Conservation (phyloP, 1,139 yeast genomes). For the Sporopachydermia cereana region DNA sequence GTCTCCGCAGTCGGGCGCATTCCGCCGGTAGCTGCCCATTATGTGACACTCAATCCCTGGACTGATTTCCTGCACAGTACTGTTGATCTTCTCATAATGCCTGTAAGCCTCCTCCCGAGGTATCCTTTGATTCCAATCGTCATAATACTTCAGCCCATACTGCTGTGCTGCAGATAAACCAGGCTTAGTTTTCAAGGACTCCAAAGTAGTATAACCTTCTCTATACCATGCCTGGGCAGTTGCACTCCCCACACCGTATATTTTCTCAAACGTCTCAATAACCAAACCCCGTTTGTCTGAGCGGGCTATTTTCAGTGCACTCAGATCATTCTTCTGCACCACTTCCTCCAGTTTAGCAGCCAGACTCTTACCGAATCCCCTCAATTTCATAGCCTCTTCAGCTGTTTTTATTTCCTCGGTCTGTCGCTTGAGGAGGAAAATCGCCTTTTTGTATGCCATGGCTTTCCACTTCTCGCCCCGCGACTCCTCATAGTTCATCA, state of each 20-base stretch:
- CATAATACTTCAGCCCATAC: conserved; percentile 37
- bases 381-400: conserved; percentile 30
- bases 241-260: conserved; percentile 43
- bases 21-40: conserved; percentile 51
- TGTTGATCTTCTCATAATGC: conserved; percentile 30
- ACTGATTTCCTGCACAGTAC: conserved; percentile 27
- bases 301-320: conserved; percentile 25
- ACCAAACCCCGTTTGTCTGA: conserved; percentile 20
- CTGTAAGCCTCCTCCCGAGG: conserved; percentile 35
- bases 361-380: conserved; percentile 35
- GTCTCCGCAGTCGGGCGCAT: conserved; percentile 39
- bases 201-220: conserved; percentile 30
- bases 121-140: conserved; percentile 39
- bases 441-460: conserved; percentile 38
- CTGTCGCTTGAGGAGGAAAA: conserved; percentile 25
- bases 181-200: conserved; percentile 26
- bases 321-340: conserved; percentile 28
- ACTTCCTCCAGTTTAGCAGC: conserved; percentile 40
- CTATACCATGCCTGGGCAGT: conserved; percentile 35
- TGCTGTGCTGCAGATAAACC: conserved; percentile 29
- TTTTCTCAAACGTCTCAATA: conserved; percentile 29
- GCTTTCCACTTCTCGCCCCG: conserved; percentile 33
- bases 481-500: conserved; percentile 28
- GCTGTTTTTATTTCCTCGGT: conserved; percentile 26
- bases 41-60: conserved; percentile 27